Conservation (phyloP, 2,329 filamentous ascomycete species). For the Sporothrix mexicana region DNA sequence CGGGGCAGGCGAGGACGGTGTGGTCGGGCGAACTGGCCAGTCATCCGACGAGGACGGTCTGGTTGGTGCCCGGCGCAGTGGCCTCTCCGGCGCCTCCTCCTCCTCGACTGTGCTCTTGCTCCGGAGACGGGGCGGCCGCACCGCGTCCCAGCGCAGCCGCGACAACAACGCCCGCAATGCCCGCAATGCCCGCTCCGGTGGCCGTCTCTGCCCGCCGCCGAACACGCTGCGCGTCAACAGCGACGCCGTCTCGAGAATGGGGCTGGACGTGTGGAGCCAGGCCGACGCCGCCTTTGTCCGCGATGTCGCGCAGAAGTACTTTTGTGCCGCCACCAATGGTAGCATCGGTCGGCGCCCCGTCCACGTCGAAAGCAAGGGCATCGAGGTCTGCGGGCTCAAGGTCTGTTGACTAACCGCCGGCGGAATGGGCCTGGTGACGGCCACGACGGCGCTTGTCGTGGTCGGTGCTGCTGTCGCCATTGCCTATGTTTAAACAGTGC, state of each 20-base stretch:
- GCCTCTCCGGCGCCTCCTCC: constrained; percentile 23
- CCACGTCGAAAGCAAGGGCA: constrained; percentile 68
- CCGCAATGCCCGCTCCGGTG: not conserved
- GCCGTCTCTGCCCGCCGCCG: constrained; percentile 23
- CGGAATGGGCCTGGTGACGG: constrained; percentile 19
- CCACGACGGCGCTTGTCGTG: not conserved
- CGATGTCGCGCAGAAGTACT: constrained; percentile 68
- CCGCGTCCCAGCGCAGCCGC: not conserved
- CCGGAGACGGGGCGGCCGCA: constrained; percentile 22
- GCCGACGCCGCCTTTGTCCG: constrained; percentile 71
- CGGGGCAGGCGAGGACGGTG: not conserved
- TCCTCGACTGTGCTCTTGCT: constrained; percentile 29
- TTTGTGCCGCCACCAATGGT: constrained; percentile 54
- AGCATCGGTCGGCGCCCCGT: constrained; percentile 59
- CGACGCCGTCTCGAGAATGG: constrained; percentile 72
- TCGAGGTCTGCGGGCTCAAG: constrained; percentile 75
- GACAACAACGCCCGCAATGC: constrained; percentile 27
- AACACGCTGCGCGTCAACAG: constrained; percentile 61
- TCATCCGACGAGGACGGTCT: constrained; percentile 31
- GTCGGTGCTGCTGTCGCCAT: not conserved
- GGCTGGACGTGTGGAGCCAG: constrained; percentile 77
- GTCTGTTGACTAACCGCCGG: constrained; percentile 60
- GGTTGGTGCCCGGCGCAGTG: constrained; percentile 32
- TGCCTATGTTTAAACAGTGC: constrained; percentile 3
- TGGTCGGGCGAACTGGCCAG: not conserved